Base-by-base conservation (phyloP, 2,329 filamentous ascomycete genomes). In the Ilyonectria robusta region DNA sequence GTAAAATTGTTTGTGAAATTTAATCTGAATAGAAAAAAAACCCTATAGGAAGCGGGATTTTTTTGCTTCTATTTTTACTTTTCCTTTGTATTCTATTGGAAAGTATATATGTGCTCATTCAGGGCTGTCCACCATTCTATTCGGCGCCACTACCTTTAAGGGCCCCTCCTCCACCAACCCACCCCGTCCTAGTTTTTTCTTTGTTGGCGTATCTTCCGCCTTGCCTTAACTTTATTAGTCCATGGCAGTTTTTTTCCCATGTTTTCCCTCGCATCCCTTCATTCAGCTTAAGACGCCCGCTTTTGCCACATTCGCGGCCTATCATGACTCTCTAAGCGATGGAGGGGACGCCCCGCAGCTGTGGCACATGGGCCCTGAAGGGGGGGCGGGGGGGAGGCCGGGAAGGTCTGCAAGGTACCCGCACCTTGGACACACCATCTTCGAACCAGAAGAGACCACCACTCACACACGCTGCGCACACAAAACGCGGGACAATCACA, bases 321-420 rank as follows among this genome's bases (percentile, higher is more conserved):
- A 65, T 65, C 62, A 50, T 15, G 17, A 54, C 42, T 13, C n/a
- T 37, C 50, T 13, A n/a, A 61, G 23, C 7, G 48, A 54, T 44
- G 19, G 59, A 55, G 50, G 59, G 50, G 17, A 35, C 37, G 33
- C 33, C 33, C 47, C 35, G 23, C 48, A 19, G 48, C 54, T 54
- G 26, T 21, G 4, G 44, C 44, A 42, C 40, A 42, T 17, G 40
- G 40, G 37, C 17, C 17, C 15, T 40, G 19, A 23, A 47, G 26
- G 54, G 46, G 40, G 37, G 21, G 21, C 21, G 21, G 21, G 50
- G 19, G 21, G 53, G 57, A 40, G 50, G 51, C 31, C 26, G 59
- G 47, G 50, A 62, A 50, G 37, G 53, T 62, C 72, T 74, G 72
- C 72, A 74, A 74, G 72, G 72, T 74, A 74, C 72, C 72, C 72